These are phyloP conservation scores for Fusarium sp. DNA, from an alignment of 2,329 filamentous ascomycete genomes.

Conservation along the genomic window DNA sequence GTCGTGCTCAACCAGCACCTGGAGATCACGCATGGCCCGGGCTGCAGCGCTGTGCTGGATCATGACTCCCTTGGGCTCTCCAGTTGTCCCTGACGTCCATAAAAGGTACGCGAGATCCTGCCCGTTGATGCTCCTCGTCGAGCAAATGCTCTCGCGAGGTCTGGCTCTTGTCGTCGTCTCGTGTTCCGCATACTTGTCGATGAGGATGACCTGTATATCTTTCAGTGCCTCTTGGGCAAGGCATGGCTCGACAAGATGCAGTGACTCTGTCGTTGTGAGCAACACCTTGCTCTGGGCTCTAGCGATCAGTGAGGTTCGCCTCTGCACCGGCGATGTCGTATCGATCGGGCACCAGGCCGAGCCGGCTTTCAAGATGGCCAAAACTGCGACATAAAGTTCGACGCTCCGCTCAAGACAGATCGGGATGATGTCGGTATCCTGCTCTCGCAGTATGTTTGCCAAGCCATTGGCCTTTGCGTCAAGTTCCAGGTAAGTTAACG, in stretches of 20 bases:
- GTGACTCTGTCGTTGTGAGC: constrained; percentile 8
- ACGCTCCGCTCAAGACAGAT: constrained; percentile 19
- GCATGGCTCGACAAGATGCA: constrained; percentile 8
- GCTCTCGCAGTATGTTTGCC: constrained; percentile 6
- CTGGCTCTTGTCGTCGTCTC: neutral
- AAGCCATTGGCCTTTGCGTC: constrained; percentile 20
- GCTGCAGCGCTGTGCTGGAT: constrained; percentile 21
- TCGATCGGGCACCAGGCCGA: constrained; percentile 29
- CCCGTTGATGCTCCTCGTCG: neutral
- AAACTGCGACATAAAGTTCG: constrained; percentile 18
- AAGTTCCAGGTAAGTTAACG: constrained; percentile 20
- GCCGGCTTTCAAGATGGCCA: constrained; percentile 24
- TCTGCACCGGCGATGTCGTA: constrained; percentile 15
- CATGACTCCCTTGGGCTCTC: constrained; percentile 29
- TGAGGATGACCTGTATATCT: constrained; percentile 14
- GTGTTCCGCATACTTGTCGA: constrained; percentile 7
- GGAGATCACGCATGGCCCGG: constrained; percentile 20
- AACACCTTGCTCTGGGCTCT: constrained; percentile 22
- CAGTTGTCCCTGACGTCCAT: constrained; percentile 24
- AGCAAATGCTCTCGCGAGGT: neutral
- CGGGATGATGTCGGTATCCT: constrained; percentile 19
- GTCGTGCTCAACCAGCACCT: constrained; percentile 22
- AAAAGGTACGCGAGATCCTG: constrained; percentile 18
- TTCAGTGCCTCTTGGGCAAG: constrained; percentile 4
- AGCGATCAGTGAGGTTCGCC: constrained; percentile 23